These are phyloP conservation scores for Calocybe cyanea DNA, from an alignment of 768 basidiomycete species.

Conservation along the genomic window DNA sequence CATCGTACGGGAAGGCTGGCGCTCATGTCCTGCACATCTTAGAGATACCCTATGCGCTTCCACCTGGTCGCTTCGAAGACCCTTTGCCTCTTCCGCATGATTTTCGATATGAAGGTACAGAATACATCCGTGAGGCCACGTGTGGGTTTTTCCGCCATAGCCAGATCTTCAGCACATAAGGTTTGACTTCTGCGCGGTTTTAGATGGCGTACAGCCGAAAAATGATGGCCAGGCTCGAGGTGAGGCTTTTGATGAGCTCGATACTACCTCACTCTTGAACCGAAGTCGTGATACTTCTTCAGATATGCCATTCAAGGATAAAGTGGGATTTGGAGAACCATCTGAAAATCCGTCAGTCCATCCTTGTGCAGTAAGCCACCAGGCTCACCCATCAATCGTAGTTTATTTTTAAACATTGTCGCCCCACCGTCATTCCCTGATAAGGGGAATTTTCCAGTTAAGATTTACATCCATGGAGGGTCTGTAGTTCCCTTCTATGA, in stretches of 20 bases:
- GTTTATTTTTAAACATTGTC: conserved; percentile 48
- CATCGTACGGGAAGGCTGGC: not conserved
- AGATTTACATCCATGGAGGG: conserved; percentile 79
- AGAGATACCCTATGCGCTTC: conserved; percentile 75
- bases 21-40: conserved; percentile 1
- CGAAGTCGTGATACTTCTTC: not conserved
- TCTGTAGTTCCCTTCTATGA: conserved; percentile 20
- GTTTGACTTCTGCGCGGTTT: no score
- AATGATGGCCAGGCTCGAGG: not conserved
- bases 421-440: conserved; percentile 50
- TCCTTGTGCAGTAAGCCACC: not conserved
- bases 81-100: conserved; percentile 50
- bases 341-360: conserved; percentile 63
- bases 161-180: no score
- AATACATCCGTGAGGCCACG: conserved; percentile 56
- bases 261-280: no score
- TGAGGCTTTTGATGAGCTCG: conserved; percentile 1
- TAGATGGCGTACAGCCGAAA: not conserved
- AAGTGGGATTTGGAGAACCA: conserved; percentile 63
- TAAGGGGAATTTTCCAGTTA: conserved; percentile 53
- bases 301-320: conserved; percentile 51
- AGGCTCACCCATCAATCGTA: not conserved
- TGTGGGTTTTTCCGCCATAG: no score
- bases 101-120: conserved; percentile 55
- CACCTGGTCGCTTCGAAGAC: conserved; percentile 62